Percentiles rank a stretch among this genome's conserved stretches.
phyloP scores from a whole-genome alignment of 352 stramenopile genomes.

The Thraustochytrium striatum region DNA sequence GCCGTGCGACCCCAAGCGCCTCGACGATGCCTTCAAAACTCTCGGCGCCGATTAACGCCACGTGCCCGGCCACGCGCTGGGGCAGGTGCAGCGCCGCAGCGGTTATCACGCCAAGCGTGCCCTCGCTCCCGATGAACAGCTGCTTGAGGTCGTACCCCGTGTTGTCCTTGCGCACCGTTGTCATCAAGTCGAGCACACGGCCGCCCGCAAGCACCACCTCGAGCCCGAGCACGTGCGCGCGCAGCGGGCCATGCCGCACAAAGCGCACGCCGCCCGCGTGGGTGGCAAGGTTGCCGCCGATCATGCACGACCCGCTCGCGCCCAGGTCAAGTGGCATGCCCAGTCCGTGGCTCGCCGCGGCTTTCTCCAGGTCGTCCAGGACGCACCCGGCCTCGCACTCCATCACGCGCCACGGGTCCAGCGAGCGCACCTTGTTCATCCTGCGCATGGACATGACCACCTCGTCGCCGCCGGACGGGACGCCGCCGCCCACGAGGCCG shows the following conservation, averaged over 20 bases:
- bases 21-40: conserved; percentile 75
- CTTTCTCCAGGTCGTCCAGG: conserved; percentile 83
- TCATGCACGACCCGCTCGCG: conserved; percentile 93
- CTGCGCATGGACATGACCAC: conserved; percentile 83
- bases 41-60: conserved; percentile 81
- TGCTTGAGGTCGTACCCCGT: conserved; percentile 94
- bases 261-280: conserved; percentile 91
- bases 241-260: conserved; percentile 87
- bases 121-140: conserved; percentile 92
- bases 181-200: conserved; percentile 81
- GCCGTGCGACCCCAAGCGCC: conserved; percentile 68
- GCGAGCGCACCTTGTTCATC: conserved; percentile 83
- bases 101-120: conserved; percentile 90
- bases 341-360: conserved; percentile 72
- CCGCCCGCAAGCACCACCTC: conserved; percentile 88
- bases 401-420: conserved; percentile 73
- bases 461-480: conserved; percentile 69
- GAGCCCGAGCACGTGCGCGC: conserved; percentile 86
- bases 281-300: conserved; percentile 90
- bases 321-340: conserved; percentile 92
- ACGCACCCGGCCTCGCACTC: conserved; percentile 79
- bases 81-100: conserved; percentile 77
- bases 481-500: conserved; percentile 86
- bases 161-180: conserved; percentile 89
- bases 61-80: conserved; percentile 67